Percentiles rank a stretch among this genome's conserved stretches.
Evolutionary conservation across 2,329 filamentous ascomycete genomes (phyloP).

Genomic region (Aspergillus pseudoviridinutans): DNA sequence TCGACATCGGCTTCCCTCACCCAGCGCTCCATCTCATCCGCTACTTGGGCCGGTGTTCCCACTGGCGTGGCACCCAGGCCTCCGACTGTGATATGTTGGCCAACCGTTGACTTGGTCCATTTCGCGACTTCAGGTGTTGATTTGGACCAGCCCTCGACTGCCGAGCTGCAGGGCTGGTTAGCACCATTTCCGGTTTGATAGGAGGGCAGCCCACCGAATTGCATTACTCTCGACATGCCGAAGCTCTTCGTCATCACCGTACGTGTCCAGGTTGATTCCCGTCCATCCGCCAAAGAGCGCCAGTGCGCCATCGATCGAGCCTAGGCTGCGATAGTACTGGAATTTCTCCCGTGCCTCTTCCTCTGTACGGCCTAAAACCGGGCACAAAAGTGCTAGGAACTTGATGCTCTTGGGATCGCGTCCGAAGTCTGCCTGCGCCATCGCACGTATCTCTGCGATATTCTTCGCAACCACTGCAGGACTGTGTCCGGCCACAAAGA

Average conservation of each 20-base stretch:
- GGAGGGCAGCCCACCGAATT: slow-evolving; percentile 41
- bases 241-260: slow-evolving; percentile 61
- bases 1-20: slow-evolving; percentile 66
- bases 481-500: slow-evolving; percentile 65
- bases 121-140: slow-evolving; percentile 58
- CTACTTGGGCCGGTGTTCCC: slow-evolving; percentile 61
- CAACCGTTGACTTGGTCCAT: slow-evolving; percentile 70
- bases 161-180: slow-evolving; percentile 34
- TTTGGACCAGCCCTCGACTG: slow-evolving; percentile 49
- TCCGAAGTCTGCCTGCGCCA: slow-evolving; percentile 51
- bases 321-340: slow-evolving; percentile 58
- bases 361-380: slow-evolving; percentile 62
- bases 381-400: slow-evolving; percentile 62
- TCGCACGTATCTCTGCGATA: slow-evolving; percentile 59
- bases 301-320: slow-evolving; percentile 62
- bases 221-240: slow-evolving; percentile 59
- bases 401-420: slow-evolving; percentile 61
- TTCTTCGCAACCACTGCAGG: slow-evolving; percentile 59
- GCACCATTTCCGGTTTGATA: neutral
- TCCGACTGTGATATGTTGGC: slow-evolving; percentile 64
- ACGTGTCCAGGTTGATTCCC: slow-evolving; percentile 59
- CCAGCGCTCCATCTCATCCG: slow-evolving; percentile 65
- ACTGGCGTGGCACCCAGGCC: slow-evolving; percentile 63
- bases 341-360: slow-evolving; percentile 64
- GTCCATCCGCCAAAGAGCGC: slow-evolving; percentile 74